Percentiles rank a stretch among this genome's conserved stretches.
Evolutionary conservation across 306 rosid species (phyloP).

Genomic region (Benincasa hispida): DNA sequence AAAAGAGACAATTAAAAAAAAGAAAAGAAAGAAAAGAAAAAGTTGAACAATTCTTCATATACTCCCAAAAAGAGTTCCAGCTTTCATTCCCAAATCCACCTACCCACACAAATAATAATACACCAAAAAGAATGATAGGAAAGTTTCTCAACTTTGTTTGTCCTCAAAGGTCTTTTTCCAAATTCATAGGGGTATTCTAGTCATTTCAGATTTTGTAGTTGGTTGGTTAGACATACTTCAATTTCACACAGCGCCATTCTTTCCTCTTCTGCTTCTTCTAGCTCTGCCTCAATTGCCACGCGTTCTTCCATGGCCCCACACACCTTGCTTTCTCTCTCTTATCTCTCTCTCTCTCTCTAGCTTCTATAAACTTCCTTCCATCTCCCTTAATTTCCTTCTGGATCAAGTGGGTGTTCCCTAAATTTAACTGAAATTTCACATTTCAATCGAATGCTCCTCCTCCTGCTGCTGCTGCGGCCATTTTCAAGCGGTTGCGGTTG

Average conservation of each 20-base stretch:
- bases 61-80: neutral
- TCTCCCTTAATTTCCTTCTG: neutral
- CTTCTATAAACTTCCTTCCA: neutral
- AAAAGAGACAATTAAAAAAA: too few relatives aligned
- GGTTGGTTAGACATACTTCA: conserved; percentile 3
- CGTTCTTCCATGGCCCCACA: neutral
- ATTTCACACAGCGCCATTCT: neutral
- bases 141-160: neutral
- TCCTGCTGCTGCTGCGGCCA: neutral
- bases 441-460: neutral
- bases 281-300: conserved; percentile 7
- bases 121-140: neutral
- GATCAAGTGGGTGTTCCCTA: neutral
- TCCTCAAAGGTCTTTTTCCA: neutral
- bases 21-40: too few relatives aligned
- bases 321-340: neutral
- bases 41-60: too few relatives aligned
- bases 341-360: neutral
- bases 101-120: neutral
- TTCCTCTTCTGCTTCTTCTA: neutral
- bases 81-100: neutral
- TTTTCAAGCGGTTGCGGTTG: neutral
- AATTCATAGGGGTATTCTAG: neutral
- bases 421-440: neutral
- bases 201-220: neutral